Base-by-base conservation (phyloP, 2,329 filamentous ascomycete genomes). In the Thermothelomyces thermophilus region DNA sequence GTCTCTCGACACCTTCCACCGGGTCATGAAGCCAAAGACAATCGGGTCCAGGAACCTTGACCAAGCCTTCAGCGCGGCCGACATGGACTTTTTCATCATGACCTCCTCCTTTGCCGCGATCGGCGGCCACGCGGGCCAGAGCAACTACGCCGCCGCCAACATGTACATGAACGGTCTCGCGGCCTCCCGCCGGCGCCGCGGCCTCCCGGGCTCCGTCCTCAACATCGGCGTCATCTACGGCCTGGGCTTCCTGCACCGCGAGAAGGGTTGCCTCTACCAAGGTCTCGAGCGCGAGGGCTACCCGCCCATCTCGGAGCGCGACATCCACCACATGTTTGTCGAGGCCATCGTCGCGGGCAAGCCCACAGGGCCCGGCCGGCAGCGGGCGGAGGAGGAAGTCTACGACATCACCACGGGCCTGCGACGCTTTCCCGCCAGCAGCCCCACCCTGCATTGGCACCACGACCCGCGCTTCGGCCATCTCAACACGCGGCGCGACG, bases 321-420 rank as follows among this genome's bases (percentile, higher is more conserved):
- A 77, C 46, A 58, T 78, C 14, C 73, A 77, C 54, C 70, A 74
- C 54, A 69, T 74, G 63, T 74, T 79, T 52, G 65, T 75, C 8
- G 74, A 79, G 57, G 73, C 74, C 5, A 70, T 79, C 22, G 59
- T 66, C 1, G 66, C 68, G 0, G 73, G 74, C 3, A 63, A 60
- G 6, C 68, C 70, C 1, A 17, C 39, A 16, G 0, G 50, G 43
- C 3, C 31, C 35, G 0, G 41, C 35, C 1, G 55, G n/a, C n/a
- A n/a, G n/a, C n/a, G n/a, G n/a, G n/a, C n/a, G 59, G 17, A 17
- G 3, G 17, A 30, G 10, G 13, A 16, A 39, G 36, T 66, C 6
- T 51, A 60, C 48, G 68, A 71, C 54, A 62, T 73, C 40, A 70
- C 66, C 0, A 69, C 69, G 0, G 71, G 71, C 11, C 54, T 73